Base-by-base conservation (phyloP, 768 basidiomycete genomes). In the Peribolospora baueri region DNA sequence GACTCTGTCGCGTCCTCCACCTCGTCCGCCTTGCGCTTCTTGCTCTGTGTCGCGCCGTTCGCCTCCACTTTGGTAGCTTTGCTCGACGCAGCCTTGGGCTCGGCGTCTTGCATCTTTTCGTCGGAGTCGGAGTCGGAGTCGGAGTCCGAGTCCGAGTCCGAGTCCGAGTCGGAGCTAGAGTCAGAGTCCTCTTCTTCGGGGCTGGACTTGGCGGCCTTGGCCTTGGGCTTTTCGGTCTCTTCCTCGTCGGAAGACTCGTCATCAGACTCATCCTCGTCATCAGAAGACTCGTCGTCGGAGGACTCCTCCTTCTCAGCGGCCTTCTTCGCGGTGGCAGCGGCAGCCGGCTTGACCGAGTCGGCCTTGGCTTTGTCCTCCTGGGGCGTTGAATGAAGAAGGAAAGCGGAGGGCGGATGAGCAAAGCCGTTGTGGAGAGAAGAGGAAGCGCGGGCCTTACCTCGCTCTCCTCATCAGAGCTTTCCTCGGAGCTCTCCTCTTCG, bases 1-100 rank as follows among this genome's bases (percentile, higher is more conserved):
- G 50, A 46, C 50, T 54, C 56, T 47, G 49, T 51, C 0, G 69
- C 63, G 48, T 65, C 65, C 50, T 61, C 70, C 39, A 60, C 63
- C 61, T 79, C 74, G 49, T 69, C 75, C 51, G 80, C 71, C 72
- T 88, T 93, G 61, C 72, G 75, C 69, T 91, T 91, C 75, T 95
- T 91, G 14, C 49, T 50, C 2, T 73, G 73, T 48, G 74, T 70
- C 14, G 68, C 69, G 25, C 74, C 75, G 38, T 78, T 76, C 39
- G 82, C 84, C 70, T 90, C 90, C 62, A 87, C 80, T 69, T 91
- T 91, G 57, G 75, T 79, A 73, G 61, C 36, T 57, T 39, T 2
- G 25, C 38, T 46, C 45, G 52, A 36, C 42, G 36, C 42, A 54
- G 52, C 13, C 38, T 42, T n/a, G 48, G 54, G 47, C 46, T 61